Evolutionary conservation across 2,329 filamentous ascomycete genomes (phyloP).

Genomic region (Taxawa tesnikishii): DNA sequence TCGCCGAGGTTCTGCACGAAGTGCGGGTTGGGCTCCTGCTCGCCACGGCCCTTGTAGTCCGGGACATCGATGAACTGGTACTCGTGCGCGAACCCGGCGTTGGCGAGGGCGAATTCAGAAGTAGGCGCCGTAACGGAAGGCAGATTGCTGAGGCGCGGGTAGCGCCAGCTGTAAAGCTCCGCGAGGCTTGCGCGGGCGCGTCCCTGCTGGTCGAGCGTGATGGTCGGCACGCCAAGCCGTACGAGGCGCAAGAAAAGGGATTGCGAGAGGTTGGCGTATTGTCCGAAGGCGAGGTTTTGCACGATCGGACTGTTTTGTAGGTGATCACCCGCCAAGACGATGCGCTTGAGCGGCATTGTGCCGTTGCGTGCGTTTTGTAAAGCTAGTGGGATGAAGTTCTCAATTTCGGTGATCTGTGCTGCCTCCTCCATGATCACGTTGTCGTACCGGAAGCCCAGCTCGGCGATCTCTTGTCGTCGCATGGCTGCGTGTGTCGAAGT

Average conservation of each 20-base stretch:
- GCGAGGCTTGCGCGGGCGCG: conserved; percentile 80
- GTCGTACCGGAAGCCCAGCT: conserved; percentile 92
- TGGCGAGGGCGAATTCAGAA: conserved; percentile 66
- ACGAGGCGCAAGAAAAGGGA: conserved; percentile 87
- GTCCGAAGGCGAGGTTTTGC: conserved; percentile 84
- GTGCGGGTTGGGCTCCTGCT: conserved; percentile 81
- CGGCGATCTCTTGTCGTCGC: conserved; percentile 77
- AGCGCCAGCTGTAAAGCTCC: conserved; percentile 86
- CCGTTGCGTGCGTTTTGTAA: conserved; percentile 70
- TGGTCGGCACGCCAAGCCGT: conserved; percentile 80
- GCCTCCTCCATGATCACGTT: conserved; percentile 98
- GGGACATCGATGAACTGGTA: conserved; percentile 95
- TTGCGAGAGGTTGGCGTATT: conserved; percentile 93
- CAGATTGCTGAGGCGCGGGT: conserved; percentile 66
- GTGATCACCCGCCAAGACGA: conserved; percentile 90
- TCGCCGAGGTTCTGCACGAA: conserved; percentile 96
- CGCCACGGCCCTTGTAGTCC: conserved; percentile 82
- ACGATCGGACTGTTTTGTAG: conserved; percentile 94
- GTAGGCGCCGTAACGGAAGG: conserved; percentile 57
- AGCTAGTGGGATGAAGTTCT: conserved; percentile 91
- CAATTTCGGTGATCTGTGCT: conserved; percentile 93
- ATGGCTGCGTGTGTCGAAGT: conserved; percentile 97
- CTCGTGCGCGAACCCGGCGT: conserved; percentile 84
- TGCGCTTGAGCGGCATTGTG: conserved; percentile 65
- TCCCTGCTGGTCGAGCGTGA: conserved; percentile 86